phyloP scores from a whole-genome alignment of 495 filamentous ascomycete genomes.

The Penicillium cosmopolitanum region DNA sequence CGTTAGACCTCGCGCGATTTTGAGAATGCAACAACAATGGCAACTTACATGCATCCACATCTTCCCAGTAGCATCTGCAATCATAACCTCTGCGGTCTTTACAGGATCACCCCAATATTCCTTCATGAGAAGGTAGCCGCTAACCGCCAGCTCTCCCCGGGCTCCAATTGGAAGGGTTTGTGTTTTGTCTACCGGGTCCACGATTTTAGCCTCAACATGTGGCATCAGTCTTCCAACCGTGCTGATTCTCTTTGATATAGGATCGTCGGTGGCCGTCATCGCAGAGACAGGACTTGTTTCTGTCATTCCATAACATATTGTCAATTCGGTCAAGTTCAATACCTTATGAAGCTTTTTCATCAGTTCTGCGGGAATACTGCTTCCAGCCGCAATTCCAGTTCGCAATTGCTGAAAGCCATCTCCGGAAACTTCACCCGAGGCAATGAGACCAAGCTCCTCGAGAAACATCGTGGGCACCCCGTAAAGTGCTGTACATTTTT shows the following conservation, averaged over 20 bases:
- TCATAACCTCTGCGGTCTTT: slow-evolving; percentile 72
- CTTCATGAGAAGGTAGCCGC: slow-evolving; percentile 88
- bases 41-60: slow-evolving; percentile 69
- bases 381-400: slow-evolving; percentile 93
- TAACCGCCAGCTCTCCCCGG: slow-evolving; percentile 80
- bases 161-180: slow-evolving; percentile 64
- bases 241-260: slow-evolving; percentile 74
- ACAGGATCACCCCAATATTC: slow-evolving; percentile 80
- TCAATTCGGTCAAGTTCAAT: slow-evolving; percentile 83
- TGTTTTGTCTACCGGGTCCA: slow-evolving; percentile 61
- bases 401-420: slow-evolving; percentile 70
- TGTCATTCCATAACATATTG: slow-evolving; percentile 99
- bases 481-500: slow-evolving; percentile 82
- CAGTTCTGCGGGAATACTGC: slow-evolving; percentile 76
- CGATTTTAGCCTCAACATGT: slow-evolving; percentile 84
- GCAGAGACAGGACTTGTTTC: slow-evolving; percentile 90
- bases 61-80: slow-evolving; percentile 60
- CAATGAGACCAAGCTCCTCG: slow-evolving; percentile 77
- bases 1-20: slow-evolving; percentile 6
- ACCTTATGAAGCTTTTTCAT: slow-evolving; percentile 78
- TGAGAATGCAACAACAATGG: neutral
- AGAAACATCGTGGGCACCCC: slow-evolving; percentile 97
- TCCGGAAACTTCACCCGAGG: slow-evolving; percentile 51
- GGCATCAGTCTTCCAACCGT: slow-evolving; percentile 80
- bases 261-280: slow-evolving; percentile 87